Evolutionary conservation across 177 flowering plant species (phyloP), one percentile per base, ranked within the genome.

Genomic region (Vitis hybrid): DNA sequence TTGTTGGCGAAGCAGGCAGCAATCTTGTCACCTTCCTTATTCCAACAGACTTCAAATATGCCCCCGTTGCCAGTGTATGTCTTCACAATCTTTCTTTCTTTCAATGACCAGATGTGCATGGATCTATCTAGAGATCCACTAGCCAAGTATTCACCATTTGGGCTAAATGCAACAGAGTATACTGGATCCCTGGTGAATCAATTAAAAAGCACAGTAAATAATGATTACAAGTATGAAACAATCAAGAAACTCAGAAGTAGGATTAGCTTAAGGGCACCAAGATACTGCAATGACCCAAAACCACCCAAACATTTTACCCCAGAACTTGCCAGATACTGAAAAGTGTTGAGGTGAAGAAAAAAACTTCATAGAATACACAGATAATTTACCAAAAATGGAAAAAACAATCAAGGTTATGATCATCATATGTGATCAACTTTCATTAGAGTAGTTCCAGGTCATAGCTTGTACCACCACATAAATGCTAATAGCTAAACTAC

Each of bases 11-110:
- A 93, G 76, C 96, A 93, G 5, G 96, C 99, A 64, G 98, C 99
- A 53, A 95, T 84, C 75, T 85, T 93, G 76, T 90, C 86, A 22
- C 99, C 98, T 78, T 90, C 99, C 75, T 86, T 93, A 81, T 90
- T 96, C 99, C 99, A 96, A 72, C 98, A 90, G n/a, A 93, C 98
- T 76, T 96, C 98, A 78, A 96, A 96, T 60, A 96, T 92, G 48
- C 98, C 97, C 5, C 99, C 98, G 62, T 77, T 82, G 29, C 99
- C 99, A 2, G 78, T 74, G 80, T 83, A 93, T n/a, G 98, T 93
- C 82, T 84, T 91, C 59, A 96, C 88, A 20, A 96, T 77, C 88
- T 82, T 93, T 49, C 86, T 88, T 66, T 96, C 95, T 81, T 86
- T 90, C 69, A 92, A 71, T 4, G 98, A 93, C 98, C 99, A 96